Evolutionary conservation across 2,329 filamentous ascomycete genomes (phyloP), one percentile per base, ranked within the genome.

Genomic region (Sporothrix inflata): DNA sequence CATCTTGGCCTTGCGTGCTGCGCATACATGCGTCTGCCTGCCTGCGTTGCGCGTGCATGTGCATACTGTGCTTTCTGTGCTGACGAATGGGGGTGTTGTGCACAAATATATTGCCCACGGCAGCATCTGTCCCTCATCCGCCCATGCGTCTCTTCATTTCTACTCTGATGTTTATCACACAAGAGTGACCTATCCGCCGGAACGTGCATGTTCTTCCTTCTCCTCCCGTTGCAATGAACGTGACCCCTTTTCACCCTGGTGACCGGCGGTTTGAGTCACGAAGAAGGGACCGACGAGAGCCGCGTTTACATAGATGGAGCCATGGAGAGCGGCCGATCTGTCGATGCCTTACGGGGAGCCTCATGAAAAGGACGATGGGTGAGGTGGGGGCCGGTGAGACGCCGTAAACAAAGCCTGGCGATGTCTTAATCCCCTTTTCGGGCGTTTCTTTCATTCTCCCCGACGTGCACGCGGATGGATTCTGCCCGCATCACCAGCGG

Each of bases 11-110:
- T 11, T 42, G 12, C 16, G 14, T 63, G 60, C 60, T 42, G 60
- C 60, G 60, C 34, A 42, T 42, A 30, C 60, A 38, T 45, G 38
- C 53, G 53, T 51, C 45, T 67, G 65, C 65, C 65, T 51, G 19
- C 45, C 30, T 65, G 60, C 38, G 21, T 65, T 9, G n/a, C 55
- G 55, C 60, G n/a, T 45, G 60, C 38, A 45, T 61, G 21, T 66
- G 40, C 63, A 11, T 19, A 6, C 19, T 42, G 34, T 24, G n/a
- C 8, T 7, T 4, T 47, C 8, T 47, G 42, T 63, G 47, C 5
- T 38, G 34, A 19, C 34, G 38, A 47, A 47, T 47, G 40, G 40
- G 30, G 5, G 16, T 16, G n/a, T 6, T 24, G 60, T 45, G 60
- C 51, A 55, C 30, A 60, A 38, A n/a, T 53, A 7, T 11, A 38